Base-by-base conservation (phyloP, 208 protist genomes). In the Cochliopodium minus region DNA sequence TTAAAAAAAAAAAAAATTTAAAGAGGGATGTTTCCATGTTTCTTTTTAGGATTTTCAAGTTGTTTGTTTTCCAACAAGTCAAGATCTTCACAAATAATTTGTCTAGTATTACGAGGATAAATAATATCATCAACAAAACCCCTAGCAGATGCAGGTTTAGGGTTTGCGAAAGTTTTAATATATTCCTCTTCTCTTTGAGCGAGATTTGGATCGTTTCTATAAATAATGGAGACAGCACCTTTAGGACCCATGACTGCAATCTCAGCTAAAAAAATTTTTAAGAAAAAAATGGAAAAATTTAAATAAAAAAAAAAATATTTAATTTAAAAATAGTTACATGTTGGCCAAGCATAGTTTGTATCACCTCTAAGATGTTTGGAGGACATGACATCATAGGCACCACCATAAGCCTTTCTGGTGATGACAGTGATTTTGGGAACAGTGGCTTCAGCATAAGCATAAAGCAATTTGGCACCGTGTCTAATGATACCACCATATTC, bases 391-490 rank as follows among this genome's bases (percentile, higher is more conserved):
- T 89, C 81, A 66, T 94, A 93, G 28, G 89, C 89, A 54, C 88
- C 89, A 72, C 90, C 89, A 62, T 94, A 95, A 28, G 87, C 87
- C 72, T 93, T 92, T 64, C 89, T 78, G 3, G 87, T 92, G 65
- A 94, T 93, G 46, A 95, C 73, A 11, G 90, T 90, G 43, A 92
- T 68, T 67, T 91, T 91, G 47, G 90, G 90, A 39, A 94, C 89
- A 28, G 88, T 94, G 7, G 89, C 88, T 70, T 95, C 90, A 9
- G 85, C 84, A 67, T 92, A 96, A 11, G 90, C 90, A 65, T 91
- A 94, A n/a, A 96, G 73, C 25, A 96, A 73, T 73, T 96, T 96
- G 43, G 90, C 86, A 52, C 90, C 90, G 67, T 96, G 83, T 55
- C 86, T 77, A 59, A 95, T 92, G 71, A 95, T 92, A 60, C 88